Conservation (phyloP, 139 green algal species). For the Eudorina sp. region DNA sequence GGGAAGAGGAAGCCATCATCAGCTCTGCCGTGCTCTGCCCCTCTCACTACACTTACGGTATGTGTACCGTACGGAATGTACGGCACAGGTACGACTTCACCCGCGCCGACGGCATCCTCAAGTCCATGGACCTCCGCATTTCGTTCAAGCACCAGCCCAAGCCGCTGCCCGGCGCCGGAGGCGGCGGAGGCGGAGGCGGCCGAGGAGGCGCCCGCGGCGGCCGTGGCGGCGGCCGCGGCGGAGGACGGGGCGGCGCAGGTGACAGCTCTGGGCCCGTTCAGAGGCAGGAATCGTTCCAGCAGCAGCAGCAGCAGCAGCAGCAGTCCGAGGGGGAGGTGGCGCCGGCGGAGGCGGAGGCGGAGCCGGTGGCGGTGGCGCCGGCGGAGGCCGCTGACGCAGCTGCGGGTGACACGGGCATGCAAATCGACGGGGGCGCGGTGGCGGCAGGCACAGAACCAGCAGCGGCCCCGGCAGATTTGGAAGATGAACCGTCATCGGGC, state of each 20-base stretch:
- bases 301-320: background rate
- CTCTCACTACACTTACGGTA: no score
- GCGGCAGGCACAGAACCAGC: no score
- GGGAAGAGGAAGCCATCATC: no score
- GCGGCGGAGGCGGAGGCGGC: background rate
- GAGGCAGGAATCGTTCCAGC: background rate
- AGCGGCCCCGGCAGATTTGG: no score
- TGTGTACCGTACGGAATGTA: no score
- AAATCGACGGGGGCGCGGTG: background rate
- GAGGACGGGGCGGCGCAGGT: no score
- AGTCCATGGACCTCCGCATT: constrained; percentile 63
- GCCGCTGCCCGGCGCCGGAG: background rate
- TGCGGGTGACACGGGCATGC: no score
- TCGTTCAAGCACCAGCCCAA: constrained; percentile 49
- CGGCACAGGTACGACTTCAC: constrained; percentile 75
- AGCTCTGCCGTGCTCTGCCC: no score
- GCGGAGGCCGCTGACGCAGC: background rate
- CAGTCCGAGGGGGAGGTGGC: background rate
- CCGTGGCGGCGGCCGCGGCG: background rate
- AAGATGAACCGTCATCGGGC: no score
- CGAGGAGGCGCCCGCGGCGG: background rate
- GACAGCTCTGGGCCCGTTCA: no score
- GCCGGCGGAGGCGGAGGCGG: background rate
- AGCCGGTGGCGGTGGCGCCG: background rate
- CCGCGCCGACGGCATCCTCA: constrained; percentile 73